Evolutionary conservation across 2,329 filamentous ascomycete genomes (phyloP), one percentile per base, ranked within the genome.

Genomic region (Trichoderma semiorbis): DNA sequence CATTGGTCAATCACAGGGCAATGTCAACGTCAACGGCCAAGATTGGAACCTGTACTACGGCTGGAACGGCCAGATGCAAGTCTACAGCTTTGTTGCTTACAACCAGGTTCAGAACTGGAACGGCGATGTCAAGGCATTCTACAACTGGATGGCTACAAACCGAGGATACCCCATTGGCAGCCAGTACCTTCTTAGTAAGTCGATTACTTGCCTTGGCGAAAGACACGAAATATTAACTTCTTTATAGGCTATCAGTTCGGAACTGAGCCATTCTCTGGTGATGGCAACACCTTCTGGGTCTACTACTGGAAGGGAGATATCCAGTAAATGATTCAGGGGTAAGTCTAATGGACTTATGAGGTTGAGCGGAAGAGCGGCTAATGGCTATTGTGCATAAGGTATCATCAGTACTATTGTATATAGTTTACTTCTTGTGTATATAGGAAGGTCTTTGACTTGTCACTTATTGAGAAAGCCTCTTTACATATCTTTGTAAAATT

Each of bases 41-140:
- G 80, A 76, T 36, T 92, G 86, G 85, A 84, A 87, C 69, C 81
- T 92, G 62, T 91, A 85, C 80, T 83, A 83, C 71, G 90, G 90
- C 26, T 80, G 78, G 39, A 90, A 91, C 76, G 87, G 87, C 58
- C 77, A 79, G 70, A 90, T 84, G 79, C 87, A 84, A 8, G 89
- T 92, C n/a, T 91, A 85, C 81, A 72, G 85, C 77, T 92, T 81
- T 73, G 77, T 82, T 72, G 80, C 78, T 16, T 71, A 75, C 36
- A 83, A 79, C 64, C 76, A 84, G 26, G 79, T 85, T 28, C 83
- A 81, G 26, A 83, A 72, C 78, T 91, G 88, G 81, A 84, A 79
- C 57, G 87, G 84, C 34, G 87, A 92, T 77, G 75, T 91, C 75
- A 83, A 83, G 76, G 79, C 83, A 6, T 91, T 91, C 80, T 81